A percentile compares a stretch with the other conserved stretches of the same genome.
Conservation (phyloP, 176 grass and related monocot genomes). For the Triticum monococcum region DNA sequence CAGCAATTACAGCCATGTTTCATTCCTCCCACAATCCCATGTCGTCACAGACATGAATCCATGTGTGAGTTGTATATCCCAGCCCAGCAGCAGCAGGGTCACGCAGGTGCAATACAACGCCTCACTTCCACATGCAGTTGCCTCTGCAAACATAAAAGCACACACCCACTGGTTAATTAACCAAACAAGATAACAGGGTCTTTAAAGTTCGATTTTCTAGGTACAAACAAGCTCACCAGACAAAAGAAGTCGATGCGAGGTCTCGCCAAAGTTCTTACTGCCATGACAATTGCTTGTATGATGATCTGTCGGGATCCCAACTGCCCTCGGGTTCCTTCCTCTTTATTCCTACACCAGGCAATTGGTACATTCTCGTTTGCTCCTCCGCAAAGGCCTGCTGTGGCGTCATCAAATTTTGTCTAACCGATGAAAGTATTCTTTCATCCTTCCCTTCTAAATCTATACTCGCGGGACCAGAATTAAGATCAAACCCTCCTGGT, state of each 20-base stretch:
- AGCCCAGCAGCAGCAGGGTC: slow-evolving; percentile 30
- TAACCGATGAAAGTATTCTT: slow-evolving; percentile 42
- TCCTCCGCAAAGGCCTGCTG: slow-evolving; percentile 68
- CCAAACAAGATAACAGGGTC: too few species aligned
- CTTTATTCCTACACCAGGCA: slow-evolving; percentile 67
- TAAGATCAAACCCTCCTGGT: slow-evolving; percentile 85
- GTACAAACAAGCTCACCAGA: slow-evolving; percentile 38
- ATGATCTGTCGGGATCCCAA: slow-evolving; percentile 77
- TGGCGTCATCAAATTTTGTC: slow-evolving; percentile 60
- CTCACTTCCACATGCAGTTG: slow-evolving; percentile 21
- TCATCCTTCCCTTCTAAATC: slow-evolving; percentile 78
- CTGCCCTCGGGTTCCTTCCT: slow-evolving; percentile 90
- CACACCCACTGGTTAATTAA: too few species aligned
- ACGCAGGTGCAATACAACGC: slow-evolving; percentile 17
- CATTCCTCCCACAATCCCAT: slow-evolving; percentile 32
- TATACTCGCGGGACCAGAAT: slow-evolving; percentile 66
- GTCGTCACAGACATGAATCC: slow-evolving; percentile 35
- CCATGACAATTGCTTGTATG: slow-evolving; percentile 81
- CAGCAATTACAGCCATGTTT: slow-evolving; percentile 55
- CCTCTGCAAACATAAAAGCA: slow-evolving; percentile 35
- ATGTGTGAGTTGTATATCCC: slow-evolving; percentile 36
- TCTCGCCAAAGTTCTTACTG: slow-evolving; percentile 26
- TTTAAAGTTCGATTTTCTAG: background rate
- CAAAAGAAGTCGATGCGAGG: slow-evolving; percentile 19
- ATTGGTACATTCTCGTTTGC: slow-evolving; percentile 65